Evolutionary conservation across 306 rosid genomes (phyloP).

Genomic region (Fagus crenata): DNA sequence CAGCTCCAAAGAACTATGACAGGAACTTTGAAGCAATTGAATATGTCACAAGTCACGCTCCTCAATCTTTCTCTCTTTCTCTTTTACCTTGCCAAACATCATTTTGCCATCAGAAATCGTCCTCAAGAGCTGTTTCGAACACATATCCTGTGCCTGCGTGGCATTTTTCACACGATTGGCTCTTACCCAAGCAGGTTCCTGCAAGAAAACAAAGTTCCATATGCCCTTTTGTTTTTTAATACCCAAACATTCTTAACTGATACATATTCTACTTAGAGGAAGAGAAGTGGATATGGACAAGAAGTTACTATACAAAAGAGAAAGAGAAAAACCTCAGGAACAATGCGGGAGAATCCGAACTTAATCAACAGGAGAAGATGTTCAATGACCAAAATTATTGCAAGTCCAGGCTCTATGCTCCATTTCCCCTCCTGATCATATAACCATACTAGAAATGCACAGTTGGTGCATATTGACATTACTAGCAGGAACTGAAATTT

Average conservation of each 20-base stretch:
- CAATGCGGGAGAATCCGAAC: slow-evolving; percentile 85
- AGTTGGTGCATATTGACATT: slow-evolving; percentile 93
- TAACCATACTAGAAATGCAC: slow-evolving; percentile 88
- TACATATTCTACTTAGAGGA: not conserved
- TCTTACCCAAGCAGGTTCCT: slow-evolving; percentile 99
- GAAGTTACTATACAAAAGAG: not conserved
- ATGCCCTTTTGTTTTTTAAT: not conserved
- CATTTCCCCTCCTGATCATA: slow-evolving; percentile 90
- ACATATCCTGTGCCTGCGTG: slow-evolving; percentile 69
- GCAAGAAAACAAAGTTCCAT: slow-evolving; percentile 24
- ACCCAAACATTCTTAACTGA: not conserved
- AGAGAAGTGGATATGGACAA: slow-evolving; percentile 5
- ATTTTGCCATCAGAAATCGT: slow-evolving; percentile 59
- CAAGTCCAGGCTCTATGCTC: slow-evolving; percentile 97
- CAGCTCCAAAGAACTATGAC: not conserved
- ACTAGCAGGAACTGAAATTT: slow-evolving; percentile 69
- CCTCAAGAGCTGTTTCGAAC: slow-evolving; percentile 75
- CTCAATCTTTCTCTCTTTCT: slow-evolving; percentile 23
- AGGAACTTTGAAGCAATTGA: not conserved
- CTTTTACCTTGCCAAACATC: slow-evolving; percentile 30
- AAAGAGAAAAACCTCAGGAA: slow-evolving; percentile 66
- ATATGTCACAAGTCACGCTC: not conserved
- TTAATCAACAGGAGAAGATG: slow-evolving; percentile 78
- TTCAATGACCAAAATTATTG: slow-evolving; percentile 87
- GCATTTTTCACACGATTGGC: slow-evolving; percentile 71